Evolutionary conservation across 495 filamentous ascomycete species (phyloP).

Genomic region (Xylaria sp.): DNA sequence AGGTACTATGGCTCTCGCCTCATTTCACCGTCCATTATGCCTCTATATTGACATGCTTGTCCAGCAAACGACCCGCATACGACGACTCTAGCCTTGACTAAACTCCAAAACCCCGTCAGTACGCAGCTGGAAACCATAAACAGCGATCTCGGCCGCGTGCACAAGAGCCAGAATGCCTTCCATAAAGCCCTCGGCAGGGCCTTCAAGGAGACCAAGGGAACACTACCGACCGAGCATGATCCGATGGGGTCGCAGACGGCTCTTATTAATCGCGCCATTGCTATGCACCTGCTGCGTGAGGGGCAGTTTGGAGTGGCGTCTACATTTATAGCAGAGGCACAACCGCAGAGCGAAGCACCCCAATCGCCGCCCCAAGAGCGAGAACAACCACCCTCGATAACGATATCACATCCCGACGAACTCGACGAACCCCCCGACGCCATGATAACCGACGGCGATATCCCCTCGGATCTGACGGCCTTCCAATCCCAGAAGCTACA

Average conservation of each 20-base stretch:
- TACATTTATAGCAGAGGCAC: conserved; percentile 75
- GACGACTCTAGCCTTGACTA: conserved; percentile 74
- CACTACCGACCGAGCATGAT: conserved; percentile 82
- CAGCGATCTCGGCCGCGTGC: conserved; percentile 78
- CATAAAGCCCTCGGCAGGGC: conserved; percentile 82
- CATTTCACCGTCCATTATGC: background rate
- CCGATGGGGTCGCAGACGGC: conserved; percentile 75
- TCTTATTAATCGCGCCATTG: conserved; percentile 89
- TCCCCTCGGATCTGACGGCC: conserved; percentile 55
- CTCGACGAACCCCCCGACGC: conserved; percentile 34
- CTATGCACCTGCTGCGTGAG: conserved; percentile 94
- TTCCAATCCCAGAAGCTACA: conserved; percentile 73
- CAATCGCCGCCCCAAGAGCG: conserved; percentile 18
- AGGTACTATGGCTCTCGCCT: conserved; percentile 52
- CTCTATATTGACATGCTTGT: conserved; percentile 2
- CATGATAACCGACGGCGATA: conserved; percentile 36
- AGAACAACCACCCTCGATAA: conserved; percentile 23
- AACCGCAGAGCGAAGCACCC: conserved; percentile 32
- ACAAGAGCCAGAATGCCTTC: conserved; percentile 79
- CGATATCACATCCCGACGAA: conserved; percentile 17
- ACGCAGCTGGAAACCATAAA: conserved; percentile 78
- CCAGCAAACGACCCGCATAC: conserved; percentile 68
- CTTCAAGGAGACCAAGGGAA: conserved; percentile 44
- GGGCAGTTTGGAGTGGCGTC: conserved; percentile 88
- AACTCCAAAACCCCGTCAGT: conserved; percentile 83